Evolutionary conservation across 2,329 filamentous ascomycete genomes (phyloP).

Genomic region (Diaporthe ilicicola): DNA sequence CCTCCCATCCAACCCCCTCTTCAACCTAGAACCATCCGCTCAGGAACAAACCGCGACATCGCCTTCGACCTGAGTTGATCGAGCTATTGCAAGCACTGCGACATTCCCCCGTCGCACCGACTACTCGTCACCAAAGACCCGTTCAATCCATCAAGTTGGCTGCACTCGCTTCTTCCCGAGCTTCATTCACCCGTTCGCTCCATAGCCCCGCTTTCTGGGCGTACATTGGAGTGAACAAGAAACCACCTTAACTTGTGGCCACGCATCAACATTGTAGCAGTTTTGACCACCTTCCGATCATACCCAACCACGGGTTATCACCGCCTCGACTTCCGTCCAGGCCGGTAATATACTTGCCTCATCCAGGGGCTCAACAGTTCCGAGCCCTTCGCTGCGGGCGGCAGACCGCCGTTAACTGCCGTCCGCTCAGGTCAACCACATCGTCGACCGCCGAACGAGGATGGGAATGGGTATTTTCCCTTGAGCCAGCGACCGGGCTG

Average conservation of each 20-base stretch:
- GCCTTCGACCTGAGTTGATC: background rate
- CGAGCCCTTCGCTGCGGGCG: conserved; percentile 40
- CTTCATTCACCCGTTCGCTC: conserved; percentile 85
- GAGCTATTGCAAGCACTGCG: background rate
- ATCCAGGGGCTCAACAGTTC: conserved; percentile 13
- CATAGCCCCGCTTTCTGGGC: conserved; percentile 93
- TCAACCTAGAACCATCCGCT: background rate
- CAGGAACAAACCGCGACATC: background rate
- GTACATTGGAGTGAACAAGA: conserved; percentile 95
- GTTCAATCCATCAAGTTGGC: conserved; percentile 48
- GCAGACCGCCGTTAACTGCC: conserved; percentile 45
- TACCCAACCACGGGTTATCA: background rate
- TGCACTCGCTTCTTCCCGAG: conserved; percentile 62
- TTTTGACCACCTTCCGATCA: background rate
- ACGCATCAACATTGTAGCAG: background rate
- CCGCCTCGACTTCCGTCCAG: conserved; percentile 4
- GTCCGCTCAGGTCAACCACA: conserved; percentile 40
- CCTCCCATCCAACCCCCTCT: background rate
- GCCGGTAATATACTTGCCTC: conserved; percentile 15
- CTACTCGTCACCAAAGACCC: conserved; percentile 3
- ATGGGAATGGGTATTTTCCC: conserved; percentile 34
- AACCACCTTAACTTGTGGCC: conserved; percentile 87
- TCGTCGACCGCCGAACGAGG: conserved; percentile 25
- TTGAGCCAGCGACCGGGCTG: conserved; percentile 31
- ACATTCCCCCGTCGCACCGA: background rate